Conservation (phyloP, 441 rosid species). For the Pelargonium fulgidum region DNA sequence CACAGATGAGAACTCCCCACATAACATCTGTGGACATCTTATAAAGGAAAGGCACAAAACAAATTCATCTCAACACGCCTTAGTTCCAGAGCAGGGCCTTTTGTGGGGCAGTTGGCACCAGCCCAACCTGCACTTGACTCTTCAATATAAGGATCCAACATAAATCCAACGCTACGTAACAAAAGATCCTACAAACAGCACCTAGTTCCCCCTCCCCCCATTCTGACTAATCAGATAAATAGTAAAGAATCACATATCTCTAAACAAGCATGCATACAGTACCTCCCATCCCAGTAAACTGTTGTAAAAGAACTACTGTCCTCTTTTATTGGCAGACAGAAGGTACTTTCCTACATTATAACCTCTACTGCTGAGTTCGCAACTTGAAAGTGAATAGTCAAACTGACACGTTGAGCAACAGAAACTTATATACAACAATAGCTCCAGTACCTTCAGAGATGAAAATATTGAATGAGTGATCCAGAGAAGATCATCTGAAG, state of each 20-base stretch:
- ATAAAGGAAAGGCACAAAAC: not conserved
- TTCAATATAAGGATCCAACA: not conserved
- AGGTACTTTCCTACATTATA: not conserved
- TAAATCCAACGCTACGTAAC: not conserved
- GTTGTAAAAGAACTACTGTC: not conserved
- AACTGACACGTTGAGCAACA: slow-evolving; percentile 9
- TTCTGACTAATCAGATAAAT: too few species aligned
- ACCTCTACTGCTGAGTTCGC: not conserved
- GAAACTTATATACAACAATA: slow-evolving; percentile 17
- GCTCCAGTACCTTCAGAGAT: slow-evolving; percentile 50
- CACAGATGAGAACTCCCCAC: slow-evolving; percentile 7
- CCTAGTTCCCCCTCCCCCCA: not conserved
- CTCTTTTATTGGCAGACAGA: not conserved
- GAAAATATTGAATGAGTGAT: slow-evolving; percentile 52
- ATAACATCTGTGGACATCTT: slow-evolving; percentile 6
- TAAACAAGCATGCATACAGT: not conserved
- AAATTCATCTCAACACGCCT: not conserved
- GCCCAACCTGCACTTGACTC: slow-evolving; percentile 5
- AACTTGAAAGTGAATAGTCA: slow-evolving; percentile 2
- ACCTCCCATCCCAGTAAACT: not conserved
- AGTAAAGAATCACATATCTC: slow-evolving; percentile 1
- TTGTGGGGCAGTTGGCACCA: not conserved
- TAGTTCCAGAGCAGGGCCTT: not conserved
- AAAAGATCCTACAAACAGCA: not conserved
- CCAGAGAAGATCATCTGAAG: slow-evolving; percentile 69